These are phyloP conservation scores for Gracilaria domingensis DNA, from an alignment of 23 red algal genomes.

Conservation along the genomic window DNA sequence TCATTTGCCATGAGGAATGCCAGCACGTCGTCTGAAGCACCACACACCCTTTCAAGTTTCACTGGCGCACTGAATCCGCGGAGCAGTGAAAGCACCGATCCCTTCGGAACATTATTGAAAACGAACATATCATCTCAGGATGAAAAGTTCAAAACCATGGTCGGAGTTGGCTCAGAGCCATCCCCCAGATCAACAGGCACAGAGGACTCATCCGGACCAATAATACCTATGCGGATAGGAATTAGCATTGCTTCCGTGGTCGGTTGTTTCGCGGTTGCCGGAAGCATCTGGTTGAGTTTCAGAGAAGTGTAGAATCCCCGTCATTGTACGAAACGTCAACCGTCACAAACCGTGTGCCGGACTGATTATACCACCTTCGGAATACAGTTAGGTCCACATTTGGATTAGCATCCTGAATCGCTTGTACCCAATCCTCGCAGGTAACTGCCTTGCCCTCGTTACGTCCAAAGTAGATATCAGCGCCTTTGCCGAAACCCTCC, in stretches of 20 bases:
- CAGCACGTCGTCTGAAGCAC: slow-evolving; percentile 2
- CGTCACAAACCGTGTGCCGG: slow-evolving; percentile 84
- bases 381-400: slow-evolving; percentile 77
- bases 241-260: too few relatives aligned
- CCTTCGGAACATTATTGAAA: slow-evolving; percentile 68
- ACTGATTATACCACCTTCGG: slow-evolving; percentile 89
- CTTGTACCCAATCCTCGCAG: too few relatives aligned
- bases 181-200: slow-evolving; percentile 72
- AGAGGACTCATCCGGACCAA: slow-evolving; percentile 70
- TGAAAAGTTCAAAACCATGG: slow-evolving; percentile 71
- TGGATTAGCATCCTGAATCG: slow-evolving; percentile 89
- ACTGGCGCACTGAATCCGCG: slow-evolving; percentile 95
- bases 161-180: slow-evolving; percentile 41
- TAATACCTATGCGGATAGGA: slow-evolving; percentile 82
- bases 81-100: slow-evolving; percentile 75
- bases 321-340: too few relatives aligned
- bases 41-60: slow-evolving; percentile 71
- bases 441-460: slow-evolving; percentile 95
- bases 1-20: too few relatives aligned
- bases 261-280: too few relatives aligned
- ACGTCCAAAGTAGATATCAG: slow-evolving; percentile 93
- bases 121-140: slow-evolving; percentile 58
- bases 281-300: too few relatives aligned
- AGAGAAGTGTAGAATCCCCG: too few relatives aligned
- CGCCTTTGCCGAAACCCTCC: slow-evolving; percentile 89